These are phyloP conservation scores for Metschnikowia lunata DNA, from an alignment of 805 yeast genomes.

Conservation along the genomic window DNA sequence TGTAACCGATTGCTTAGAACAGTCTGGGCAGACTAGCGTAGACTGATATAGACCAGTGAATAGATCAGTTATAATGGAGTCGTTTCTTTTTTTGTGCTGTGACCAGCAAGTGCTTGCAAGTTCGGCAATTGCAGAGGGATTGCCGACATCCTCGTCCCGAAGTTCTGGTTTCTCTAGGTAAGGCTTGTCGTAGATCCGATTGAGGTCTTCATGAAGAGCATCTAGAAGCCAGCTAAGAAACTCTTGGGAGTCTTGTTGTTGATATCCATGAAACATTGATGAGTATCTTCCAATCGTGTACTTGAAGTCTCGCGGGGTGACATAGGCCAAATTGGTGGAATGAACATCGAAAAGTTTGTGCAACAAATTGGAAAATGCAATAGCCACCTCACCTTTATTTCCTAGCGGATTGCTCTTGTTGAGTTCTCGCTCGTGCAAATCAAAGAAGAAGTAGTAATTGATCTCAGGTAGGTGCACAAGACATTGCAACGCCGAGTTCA, in stretches of 20 bases:
- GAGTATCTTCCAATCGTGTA: constrained; percentile 73
- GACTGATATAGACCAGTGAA: constrained; percentile 91
- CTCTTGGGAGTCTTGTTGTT: constrained; percentile 94
- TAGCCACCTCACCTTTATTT: constrained; percentile 75
- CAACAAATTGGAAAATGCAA: constrained; percentile 66
- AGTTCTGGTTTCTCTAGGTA: constrained; percentile 84
- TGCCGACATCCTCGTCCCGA: constrained; percentile 54
- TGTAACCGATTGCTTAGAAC: constrained; percentile 74
- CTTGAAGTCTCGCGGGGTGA: constrained; percentile 75
- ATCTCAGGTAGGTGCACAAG: constrained; percentile 81
- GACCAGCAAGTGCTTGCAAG: constrained; percentile 79
- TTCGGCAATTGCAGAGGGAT: constrained; percentile 47
- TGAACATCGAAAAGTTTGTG: constrained; percentile 47
- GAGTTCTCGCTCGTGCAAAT: constrained; percentile 58
- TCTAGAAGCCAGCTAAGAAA: constrained; percentile 83
- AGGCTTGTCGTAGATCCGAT: constrained; percentile 78
- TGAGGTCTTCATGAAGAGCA: constrained; percentile 88
- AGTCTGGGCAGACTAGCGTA: constrained; percentile 81
- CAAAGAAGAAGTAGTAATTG: constrained; percentile 65
- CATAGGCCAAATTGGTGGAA: constrained; percentile 7
- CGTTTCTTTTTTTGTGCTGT: constrained; percentile 73
- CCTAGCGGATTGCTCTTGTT: constrained; percentile 83
- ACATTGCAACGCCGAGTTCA: constrained; percentile 94
- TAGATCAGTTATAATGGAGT: constrained; percentile 77
- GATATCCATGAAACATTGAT: constrained; percentile 71